Evolutionary conservation across 257 asterid species (phyloP).

Genomic region (Linaria vulgaris): DNA sequence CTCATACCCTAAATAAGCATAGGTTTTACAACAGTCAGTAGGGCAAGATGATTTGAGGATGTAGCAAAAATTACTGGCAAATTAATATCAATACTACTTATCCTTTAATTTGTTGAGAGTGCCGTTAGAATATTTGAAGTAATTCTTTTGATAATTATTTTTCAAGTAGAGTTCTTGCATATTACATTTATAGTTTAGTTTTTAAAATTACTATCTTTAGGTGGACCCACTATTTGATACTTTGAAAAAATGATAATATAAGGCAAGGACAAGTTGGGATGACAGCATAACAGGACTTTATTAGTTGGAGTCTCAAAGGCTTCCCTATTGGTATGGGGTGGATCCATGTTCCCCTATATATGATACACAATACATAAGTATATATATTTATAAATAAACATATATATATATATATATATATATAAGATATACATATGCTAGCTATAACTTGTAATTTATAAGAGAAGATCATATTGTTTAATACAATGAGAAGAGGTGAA

Average conservation of each 20-base stretch:
- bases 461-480: conserved; percentile 13
- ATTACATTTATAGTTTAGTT: too few species aligned
- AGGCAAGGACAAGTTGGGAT: conserved; percentile 43
- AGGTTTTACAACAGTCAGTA: neutral
- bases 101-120: too few species aligned
- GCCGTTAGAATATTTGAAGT: too few species aligned
- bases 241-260: conserved; percentile 12
- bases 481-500: conserved; percentile 36
- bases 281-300: conserved; percentile 53
- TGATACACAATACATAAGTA: too few species aligned
- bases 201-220: conserved; percentile 18
- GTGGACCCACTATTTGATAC: conserved; percentile 30
- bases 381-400: neutral
- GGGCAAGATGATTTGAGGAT: conserved; percentile 14
- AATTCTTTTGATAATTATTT: too few species aligned
- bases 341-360: conserved; percentile 48
- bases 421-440: neutral
- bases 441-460: neutral
- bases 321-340: conserved; percentile 52
- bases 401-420: neutral
- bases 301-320: conserved; percentile 54
- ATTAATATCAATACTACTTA: too few species aligned
- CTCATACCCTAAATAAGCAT: neutral
- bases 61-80: conserved; percentile 2
- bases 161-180: too few species aligned